These are phyloP conservation scores for Nothophaeocryptopus gaeumannii DNA, from an alignment of 2,329 filamentous ascomycete species.

Conservation along the genomic window DNA sequence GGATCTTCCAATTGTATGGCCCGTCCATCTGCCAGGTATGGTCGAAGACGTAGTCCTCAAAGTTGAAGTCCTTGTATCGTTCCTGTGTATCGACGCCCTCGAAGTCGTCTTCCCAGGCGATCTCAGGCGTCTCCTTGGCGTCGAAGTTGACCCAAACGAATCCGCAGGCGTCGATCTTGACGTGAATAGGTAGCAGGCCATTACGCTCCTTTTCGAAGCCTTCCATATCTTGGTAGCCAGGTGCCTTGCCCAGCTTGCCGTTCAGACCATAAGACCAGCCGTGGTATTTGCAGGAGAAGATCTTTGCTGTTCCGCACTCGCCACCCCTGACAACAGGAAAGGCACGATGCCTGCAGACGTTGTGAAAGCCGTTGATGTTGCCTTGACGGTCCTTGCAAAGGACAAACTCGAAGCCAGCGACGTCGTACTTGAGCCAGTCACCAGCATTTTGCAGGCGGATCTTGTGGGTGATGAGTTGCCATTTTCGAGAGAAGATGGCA, in stretches of 20 bases:
- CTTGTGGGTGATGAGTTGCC: slow-evolving; percentile 36
- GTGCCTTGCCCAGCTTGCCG: slow-evolving; percentile 59
- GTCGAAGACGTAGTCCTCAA: slow-evolving; percentile 56
- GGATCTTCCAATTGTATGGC: slow-evolving; percentile 60
- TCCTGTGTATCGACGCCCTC: slow-evolving; percentile 47
- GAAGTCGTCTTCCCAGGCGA: slow-evolving; percentile 55
- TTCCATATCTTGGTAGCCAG: slow-evolving; percentile 55
- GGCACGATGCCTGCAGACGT: slow-evolving; percentile 61
- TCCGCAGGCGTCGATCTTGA: slow-evolving; percentile 53
- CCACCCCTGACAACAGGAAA: slow-evolving; percentile 56
- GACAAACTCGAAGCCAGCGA: slow-evolving; percentile 58
- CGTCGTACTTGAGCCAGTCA: slow-evolving; percentile 48
- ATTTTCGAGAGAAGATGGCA: slow-evolving; percentile 42
- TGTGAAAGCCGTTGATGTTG: slow-evolving; percentile 60
- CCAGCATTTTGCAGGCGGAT: slow-evolving; percentile 28
- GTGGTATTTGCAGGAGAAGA: slow-evolving; percentile 61
- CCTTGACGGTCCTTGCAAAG: slow-evolving; percentile 51
- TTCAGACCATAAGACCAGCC: slow-evolving; percentile 61
- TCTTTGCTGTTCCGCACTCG: slow-evolving; percentile 47
- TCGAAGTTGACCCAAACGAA: slow-evolving; percentile 62
- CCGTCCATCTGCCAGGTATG: slow-evolving; percentile 58
- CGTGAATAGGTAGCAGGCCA: slow-evolving; percentile 55
- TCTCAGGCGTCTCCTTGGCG: slow-evolving; percentile 43
- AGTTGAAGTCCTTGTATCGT: slow-evolving; percentile 48
- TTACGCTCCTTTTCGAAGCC: slow-evolving; percentile 59